Evolutionary conservation across 441 rosid genomes (phyloP).

Genomic region (Biscutella auriculata): DNA sequence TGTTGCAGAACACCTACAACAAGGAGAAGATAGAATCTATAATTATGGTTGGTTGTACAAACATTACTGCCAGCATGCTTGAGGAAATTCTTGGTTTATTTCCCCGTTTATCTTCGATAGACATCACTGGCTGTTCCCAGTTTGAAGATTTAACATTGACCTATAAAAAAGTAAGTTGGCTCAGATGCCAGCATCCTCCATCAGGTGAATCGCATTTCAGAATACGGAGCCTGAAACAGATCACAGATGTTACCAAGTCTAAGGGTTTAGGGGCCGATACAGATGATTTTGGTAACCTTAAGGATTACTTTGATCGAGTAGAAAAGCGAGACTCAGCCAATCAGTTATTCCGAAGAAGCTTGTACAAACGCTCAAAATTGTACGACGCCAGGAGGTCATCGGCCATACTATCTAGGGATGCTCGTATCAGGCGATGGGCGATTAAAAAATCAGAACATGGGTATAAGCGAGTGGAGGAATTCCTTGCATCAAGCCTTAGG

Average conservation of each 20-base stretch:
- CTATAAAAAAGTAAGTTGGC: constrained; percentile 57
- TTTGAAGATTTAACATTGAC: constrained; percentile 48
- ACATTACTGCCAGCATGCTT: constrained; percentile 49
- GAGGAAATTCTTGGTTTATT: constrained; percentile 58
- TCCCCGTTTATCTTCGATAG: constrained; percentile 58
- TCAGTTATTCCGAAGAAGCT: constrained; percentile 73
- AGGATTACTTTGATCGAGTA: constrained; percentile 90
- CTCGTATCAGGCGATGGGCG: constrained; percentile 89
- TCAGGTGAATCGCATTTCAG: constrained; percentile 45
- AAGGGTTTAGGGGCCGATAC: constrained; percentile 37
- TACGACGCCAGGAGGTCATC: constrained; percentile 93
- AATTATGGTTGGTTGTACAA: constrained; percentile 74
- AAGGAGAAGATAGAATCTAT: constrained; percentile 62
- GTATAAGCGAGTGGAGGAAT: constrained; percentile 89
- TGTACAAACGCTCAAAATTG: constrained; percentile 86
- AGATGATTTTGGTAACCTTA: constrained; percentile 89
- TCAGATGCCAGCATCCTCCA: constrained; percentile 37
- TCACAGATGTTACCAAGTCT: constrained; percentile 37
- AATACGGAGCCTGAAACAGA: constrained; percentile 57
- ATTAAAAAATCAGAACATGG: constrained; percentile 79
- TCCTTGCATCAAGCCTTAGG: constrained; percentile 78
- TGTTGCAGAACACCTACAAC: constrained; percentile 72
- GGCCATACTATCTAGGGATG: constrained; percentile 91
- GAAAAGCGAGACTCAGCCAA: constrained; percentile 88
- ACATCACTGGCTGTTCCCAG: constrained; percentile 87